phyloP scores from a whole-genome alignment of 2,329 filamentous ascomycete genomes.

The Trichoderma sp. region DNA sequence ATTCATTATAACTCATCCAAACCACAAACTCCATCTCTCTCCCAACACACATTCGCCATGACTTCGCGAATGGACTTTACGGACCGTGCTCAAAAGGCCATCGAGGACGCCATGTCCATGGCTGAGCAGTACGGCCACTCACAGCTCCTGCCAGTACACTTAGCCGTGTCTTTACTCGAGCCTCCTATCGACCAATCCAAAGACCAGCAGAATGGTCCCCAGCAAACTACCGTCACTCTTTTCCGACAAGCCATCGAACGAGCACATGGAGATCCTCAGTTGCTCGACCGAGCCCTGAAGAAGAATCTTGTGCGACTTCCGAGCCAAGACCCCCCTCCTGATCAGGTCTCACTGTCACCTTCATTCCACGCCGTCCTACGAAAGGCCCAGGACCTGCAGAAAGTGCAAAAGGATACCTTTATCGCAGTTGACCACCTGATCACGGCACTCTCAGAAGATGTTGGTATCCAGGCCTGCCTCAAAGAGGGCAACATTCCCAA shows the following conservation, averaged over 20 bases:
- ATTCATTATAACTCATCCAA: too few relatives aligned
- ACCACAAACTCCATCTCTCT: too few relatives aligned
- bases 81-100: conserved; percentile 83
- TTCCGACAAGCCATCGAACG: conserved; percentile 93
- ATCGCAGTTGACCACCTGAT: conserved; percentile 96
- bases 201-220: conserved; percentile 74
- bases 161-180: conserved; percentile 78
- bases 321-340: conserved; percentile 91
- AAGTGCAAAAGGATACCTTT: conserved; percentile 95
- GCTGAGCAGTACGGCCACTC: conserved; percentile 88
- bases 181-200: conserved; percentile 73
- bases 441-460: conserved; percentile 75
- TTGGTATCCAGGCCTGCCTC: conserved; percentile 67
- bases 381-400: conserved; percentile 83
- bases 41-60: conserved; percentile 48
- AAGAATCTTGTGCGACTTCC: conserved; percentile 86
- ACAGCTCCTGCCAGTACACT: conserved; percentile 84
- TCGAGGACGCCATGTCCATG: conserved; percentile 82
- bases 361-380: conserved; percentile 78
- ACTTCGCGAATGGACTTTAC: conserved; percentile 85
- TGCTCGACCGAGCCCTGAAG: conserved; percentile 85
- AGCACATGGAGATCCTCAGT: conserved; percentile 87
- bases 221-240: conserved; percentile 65
- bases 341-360: conserved; percentile 78
- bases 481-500: conserved; percentile 90